Evolutionary conservation across 352 stramenopile genomes (phyloP), one percentile per base, ranked within the genome.

Genomic region (Hyaloperonospora arabidopsidis): DNA sequence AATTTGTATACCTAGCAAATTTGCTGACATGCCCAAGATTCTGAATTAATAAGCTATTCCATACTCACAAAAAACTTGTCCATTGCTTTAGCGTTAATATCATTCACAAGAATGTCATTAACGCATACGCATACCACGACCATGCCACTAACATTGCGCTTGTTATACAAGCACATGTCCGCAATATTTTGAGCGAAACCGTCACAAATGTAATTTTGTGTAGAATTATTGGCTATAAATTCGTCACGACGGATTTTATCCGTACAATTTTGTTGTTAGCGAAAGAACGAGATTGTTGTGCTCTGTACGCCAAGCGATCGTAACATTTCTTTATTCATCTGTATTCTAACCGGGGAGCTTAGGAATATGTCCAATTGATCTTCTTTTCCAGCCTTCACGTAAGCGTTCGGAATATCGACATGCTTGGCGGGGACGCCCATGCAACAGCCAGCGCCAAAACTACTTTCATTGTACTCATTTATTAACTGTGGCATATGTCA

Each of bases 191-290:
- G 35, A 0, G 8, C 34, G 28, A 68, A 74, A 0, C 52, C 57
- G 0, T 61, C 34, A 5, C 43, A 11, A 7, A 63, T 10, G 34
- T 68, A 14, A 34, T 71, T 12, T 51, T 22, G 28, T 68, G 43
- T 0, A 70, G 29, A n/a, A n/a, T 1, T 59, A 17, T 32, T 70
- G 44, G 45, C 52, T 48, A 64, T 60, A 79, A 13, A 74, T 21
- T 0, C 65, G n/a, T 15, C 70, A 60, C 0, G 58, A 57, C 23
- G 69, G 61, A 28, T 70, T 67, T 0, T 71, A 38, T 0, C 67
- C 58, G 28, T 76, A 76, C 0, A 76, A 39, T 11, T 49, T 67
- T 69, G n/a, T 67, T n/a, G 52, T 28, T 1, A 74, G 22, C 2
- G 40, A 5, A 23, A 68, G 28, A 10, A 22, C 43, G 0, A 69